Evolutionary conservation across 192 early-diverging fungal genomes (phyloP).

Genomic region (Umbelopsis sp.): DNA sequence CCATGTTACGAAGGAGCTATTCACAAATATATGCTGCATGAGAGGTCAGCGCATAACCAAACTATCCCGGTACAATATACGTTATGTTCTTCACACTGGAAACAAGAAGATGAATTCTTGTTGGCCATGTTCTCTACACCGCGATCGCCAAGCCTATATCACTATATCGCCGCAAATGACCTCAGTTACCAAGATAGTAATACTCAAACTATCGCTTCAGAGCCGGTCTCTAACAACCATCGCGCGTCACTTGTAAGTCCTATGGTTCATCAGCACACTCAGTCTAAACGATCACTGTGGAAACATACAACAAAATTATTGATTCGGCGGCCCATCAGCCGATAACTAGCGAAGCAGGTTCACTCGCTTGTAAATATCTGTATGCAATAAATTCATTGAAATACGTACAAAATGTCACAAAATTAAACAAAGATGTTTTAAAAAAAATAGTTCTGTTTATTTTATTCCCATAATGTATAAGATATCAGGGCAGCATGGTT

Average conservation of each 20-base stretch:
- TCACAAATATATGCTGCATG: conserved; percentile 60
- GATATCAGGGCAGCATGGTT: too few relatives aligned
- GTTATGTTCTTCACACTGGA: conserved; percentile 74
- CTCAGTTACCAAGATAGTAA: background rate
- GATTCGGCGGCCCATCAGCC: background rate
- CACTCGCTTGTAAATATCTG: background rate
- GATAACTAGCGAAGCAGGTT: background rate
- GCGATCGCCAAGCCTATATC: background rate
- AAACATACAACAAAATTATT: background rate
- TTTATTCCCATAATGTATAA: too few relatives aligned
- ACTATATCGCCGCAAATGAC: background rate
- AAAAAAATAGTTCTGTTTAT: background rate
- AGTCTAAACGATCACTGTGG: background rate
- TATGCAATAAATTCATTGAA: background rate
- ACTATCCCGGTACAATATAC: conserved; percentile 62
- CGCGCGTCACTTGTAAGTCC: background rate
- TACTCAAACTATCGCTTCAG: background rate
- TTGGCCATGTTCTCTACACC: conserved; percentile 50
- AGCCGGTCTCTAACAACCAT: conserved; percentile 13
- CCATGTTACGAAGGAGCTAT: conserved; percentile 70
- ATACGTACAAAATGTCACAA: too few relatives aligned
- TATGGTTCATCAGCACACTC: background rate
- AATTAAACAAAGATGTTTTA: too few relatives aligned
- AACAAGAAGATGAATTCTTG: conserved; percentile 62
- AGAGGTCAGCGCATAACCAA: conserved; percentile 41